Conservation (phyloP, 352 stramenopile genomes). For the Phytophthora pisi region DNA sequence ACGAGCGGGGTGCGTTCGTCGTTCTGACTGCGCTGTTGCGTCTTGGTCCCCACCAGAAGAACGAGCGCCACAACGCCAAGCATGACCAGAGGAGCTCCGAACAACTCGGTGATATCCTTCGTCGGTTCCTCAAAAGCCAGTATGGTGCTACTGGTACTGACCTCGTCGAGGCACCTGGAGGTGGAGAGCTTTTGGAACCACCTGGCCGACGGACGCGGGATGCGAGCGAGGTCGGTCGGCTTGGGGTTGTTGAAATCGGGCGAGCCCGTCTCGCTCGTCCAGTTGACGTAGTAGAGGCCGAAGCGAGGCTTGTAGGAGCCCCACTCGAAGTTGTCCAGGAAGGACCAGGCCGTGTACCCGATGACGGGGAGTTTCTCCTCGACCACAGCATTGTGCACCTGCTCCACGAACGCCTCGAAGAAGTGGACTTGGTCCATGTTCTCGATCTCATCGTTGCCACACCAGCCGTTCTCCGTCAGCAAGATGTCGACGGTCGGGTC, state of each 20-base stretch:
- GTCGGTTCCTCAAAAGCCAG: neutral
- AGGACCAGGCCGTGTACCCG: conserved; percentile 41
- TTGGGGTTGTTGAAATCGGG: conserved; percentile 35
- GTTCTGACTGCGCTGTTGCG: conserved; percentile 3
- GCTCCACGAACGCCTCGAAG: conserved; percentile 43
- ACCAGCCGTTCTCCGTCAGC: conserved; percentile 56
- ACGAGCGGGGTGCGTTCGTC: neutral
- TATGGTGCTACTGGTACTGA: neutral
- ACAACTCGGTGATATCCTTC: conserved; percentile 5
- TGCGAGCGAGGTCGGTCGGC: conserved; percentile 37
- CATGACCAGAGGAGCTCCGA: conserved; percentile 21
- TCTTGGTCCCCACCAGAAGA: conserved; percentile 10
- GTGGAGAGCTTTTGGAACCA: conserved; percentile 43
- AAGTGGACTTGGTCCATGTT: conserved; percentile 51
- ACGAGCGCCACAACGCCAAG: conserved; percentile 18
- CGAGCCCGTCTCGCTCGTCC: conserved; percentile 39
- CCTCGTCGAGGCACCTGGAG: conserved; percentile 30
- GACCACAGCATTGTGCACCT: conserved; percentile 50
- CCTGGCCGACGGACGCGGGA: conserved; percentile 42
- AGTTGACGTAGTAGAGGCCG: conserved; percentile 71
- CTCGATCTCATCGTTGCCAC: conserved; percentile 45
- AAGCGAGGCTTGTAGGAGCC: conserved; percentile 56
- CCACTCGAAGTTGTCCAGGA: conserved; percentile 57
- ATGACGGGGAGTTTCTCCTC: conserved; percentile 43
- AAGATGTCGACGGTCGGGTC: conserved; percentile 46